Base-by-base conservation (phyloP, 176 grass and related monocot species). In the Cenchrus fungigraminus region DNA sequence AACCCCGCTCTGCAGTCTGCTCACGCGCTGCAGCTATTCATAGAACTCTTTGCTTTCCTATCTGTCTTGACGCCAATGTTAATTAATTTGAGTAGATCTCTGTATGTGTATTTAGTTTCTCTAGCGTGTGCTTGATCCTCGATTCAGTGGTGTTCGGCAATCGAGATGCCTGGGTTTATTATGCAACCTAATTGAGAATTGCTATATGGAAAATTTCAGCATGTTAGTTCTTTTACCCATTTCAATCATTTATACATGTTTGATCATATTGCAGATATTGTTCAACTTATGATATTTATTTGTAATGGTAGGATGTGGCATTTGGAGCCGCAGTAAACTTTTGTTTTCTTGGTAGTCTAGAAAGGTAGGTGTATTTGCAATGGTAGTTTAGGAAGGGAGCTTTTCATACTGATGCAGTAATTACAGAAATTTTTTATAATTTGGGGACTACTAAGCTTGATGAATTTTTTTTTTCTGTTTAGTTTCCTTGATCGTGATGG, bases 391-490 rank as follows among this genome's bases (percentile, higher is more conserved):
- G 45, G 45, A 79, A 46, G 9, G 3, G 22, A 81, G 2, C 17
- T 60, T 80, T 86, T 40, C 5, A 32, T 71, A 47, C 34, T 80
- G 8, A 78, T 54, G 13, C 28, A 6, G 66, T 43, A 78, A 32
- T 66, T 71, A 32, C 56, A 43, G 42, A 3, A 49, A 17, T 65
- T 19, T 28, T 31, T 78, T 1, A 0, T 82, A 22, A 34, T 72
- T 69, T 69, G 2, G 17, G n/a, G 77, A 84, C 12, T 83, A 46
- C 49, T 49, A 25, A 63, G 43, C 7, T 90, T 22, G 53, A 40
- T 67, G 37, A 1, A 66, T 54, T 76, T 1, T 2, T 45, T 9
- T 13, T n/a, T 20, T 25, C 17, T 66, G 49, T 51, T 2, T 62
- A 70, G 34, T 82, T 87, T 47, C 50, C 60, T 58, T 52, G 40